Evolutionary conservation across 805 yeast species (phyloP), one percentile per base, ranked within the genome.

Genomic region (Yamadazyma olivae): DNA sequence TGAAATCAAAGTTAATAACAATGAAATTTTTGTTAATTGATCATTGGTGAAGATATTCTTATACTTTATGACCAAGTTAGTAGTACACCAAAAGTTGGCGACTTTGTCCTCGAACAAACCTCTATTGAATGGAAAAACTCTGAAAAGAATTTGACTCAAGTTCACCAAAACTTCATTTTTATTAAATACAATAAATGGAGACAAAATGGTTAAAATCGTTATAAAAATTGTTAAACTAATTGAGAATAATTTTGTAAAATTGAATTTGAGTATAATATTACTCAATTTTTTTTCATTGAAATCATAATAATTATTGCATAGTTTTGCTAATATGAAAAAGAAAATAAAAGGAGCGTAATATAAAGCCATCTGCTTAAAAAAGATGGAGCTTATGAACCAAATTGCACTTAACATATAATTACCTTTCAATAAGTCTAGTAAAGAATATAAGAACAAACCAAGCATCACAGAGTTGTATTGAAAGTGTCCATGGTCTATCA

Each of bases 81-180:
- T 67, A n/a, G 95, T 82, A 59, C 98, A 90, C 99, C 99, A 93
- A 51, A 93, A 83, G 54, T 90, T 93, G 26, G 96, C 96, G 12
- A 93, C 98, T 56, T 93, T 93, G 55, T 93, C 98, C 57, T 93
- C 99, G 71, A 95, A 93, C 6, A 93, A 71, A 0, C 99, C 99
- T 54, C 98, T 74, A 30, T 80, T 76, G 47, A 93, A 91, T 1
- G 99, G 99, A 57, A 93, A 93, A 20, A 91, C 81, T 44, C 98
- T 74, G 28, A 59, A 41, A 2, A 79, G 30, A 3, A 81, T 71
- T 54, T 85, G 95, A 7, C 12, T 6, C 21, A 51, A 28, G 32
- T 52, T 40, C 28, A 41, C 32, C 3, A 53, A 39, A 1, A 74
- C 41, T 10, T 70, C 70, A 5, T 43, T 30, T 10, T 13, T 29